These are phyloP conservation scores for Dicorynia guianensis DNA, from an alignment of 306 rosid species.

Conservation along the genomic window DNA sequence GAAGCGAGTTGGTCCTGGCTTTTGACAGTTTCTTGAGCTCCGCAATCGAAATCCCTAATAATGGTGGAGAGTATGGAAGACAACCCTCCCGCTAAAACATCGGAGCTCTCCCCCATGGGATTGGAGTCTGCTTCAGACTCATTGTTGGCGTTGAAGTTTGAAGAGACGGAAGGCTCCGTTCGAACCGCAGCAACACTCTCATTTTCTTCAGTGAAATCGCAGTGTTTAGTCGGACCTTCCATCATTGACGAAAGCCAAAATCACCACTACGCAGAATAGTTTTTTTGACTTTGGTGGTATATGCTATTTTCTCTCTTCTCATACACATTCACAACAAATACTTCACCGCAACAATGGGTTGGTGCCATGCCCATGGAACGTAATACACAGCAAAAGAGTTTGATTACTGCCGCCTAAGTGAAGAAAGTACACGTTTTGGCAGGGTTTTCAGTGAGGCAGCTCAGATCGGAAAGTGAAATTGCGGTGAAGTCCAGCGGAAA, in stretches of 20 bases:
- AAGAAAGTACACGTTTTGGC: background rate
- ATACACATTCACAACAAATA: background rate
- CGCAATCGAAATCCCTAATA: slow-evolving; percentile 65
- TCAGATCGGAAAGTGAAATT: background rate
- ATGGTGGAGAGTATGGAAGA: slow-evolving; percentile 63
- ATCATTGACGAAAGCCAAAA: slow-evolving; percentile 15
- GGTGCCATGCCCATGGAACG: background rate
- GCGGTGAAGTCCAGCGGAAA: background rate
- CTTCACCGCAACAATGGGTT: background rate
- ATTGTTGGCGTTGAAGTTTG: slow-evolving; percentile 12
- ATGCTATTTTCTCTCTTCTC: background rate
- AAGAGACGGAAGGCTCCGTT: slow-evolving; percentile 34
- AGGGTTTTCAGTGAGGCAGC: background rate
- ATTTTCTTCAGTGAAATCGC: slow-evolving; percentile 27
- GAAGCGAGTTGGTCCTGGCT: slow-evolving; percentile 68
- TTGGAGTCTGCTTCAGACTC: slow-evolving; percentile 38
- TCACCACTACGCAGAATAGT: background rate
- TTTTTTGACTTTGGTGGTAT: background rate
- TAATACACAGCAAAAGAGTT: background rate
- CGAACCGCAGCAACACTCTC: slow-evolving; percentile 31
- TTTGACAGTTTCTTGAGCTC: slow-evolving; percentile 59
- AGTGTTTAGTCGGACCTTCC: slow-evolving; percentile 34
- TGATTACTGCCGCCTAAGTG: background rate
- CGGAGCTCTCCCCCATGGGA: slow-evolving; percentile 50
- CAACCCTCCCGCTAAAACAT: slow-evolving; percentile 62